These are phyloP conservation scores for Herpetomonas muscarum DNA, from an alignment of 208 protist species.

Conservation along the genomic window DNA sequence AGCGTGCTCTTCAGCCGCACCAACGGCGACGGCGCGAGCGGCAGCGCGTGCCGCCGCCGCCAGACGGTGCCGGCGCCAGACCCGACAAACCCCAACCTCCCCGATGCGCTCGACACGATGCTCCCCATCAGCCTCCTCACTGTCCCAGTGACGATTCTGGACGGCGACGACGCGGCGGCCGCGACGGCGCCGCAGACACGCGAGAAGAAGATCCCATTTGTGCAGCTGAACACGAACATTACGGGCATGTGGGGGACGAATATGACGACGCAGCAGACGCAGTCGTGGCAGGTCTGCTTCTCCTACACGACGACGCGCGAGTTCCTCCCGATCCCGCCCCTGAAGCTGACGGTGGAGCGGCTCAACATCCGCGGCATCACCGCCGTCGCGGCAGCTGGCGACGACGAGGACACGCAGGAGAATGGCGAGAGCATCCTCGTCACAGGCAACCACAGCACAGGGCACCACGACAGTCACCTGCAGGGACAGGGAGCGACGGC, in stretches of 20 bases:
- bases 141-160: constrained; percentile 10
- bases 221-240: constrained; percentile 64
- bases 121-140: constrained; percentile 41
- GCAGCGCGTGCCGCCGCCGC: constrained; percentile 23
- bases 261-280: constrained; percentile 11
- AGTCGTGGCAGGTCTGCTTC: constrained; percentile 63
- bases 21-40: not conserved
- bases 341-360: constrained; percentile 41
- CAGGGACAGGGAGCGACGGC: not conserved
- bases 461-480: not conserved
- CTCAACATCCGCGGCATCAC: constrained; percentile 30
- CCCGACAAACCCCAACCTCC: constrained; percentile 12
- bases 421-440: not conserved
- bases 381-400: constrained; percentile 13
- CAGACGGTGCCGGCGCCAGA: constrained; percentile 22
- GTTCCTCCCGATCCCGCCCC: constrained; percentile 32
- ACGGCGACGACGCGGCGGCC: constrained; percentile 1
- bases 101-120: constrained; percentile 49
- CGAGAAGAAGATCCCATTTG: constrained; percentile 25
- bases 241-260: constrained; percentile 61
- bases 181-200: not conserved
- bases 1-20: constrained; percentile 37
- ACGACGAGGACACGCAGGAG: constrained; percentile 11
- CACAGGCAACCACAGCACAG: not conserved
- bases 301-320: constrained; percentile 33